Base-by-base conservation (phyloP, 495 filamentous ascomycete genomes). In the Podospora pseudocomata region DNA sequence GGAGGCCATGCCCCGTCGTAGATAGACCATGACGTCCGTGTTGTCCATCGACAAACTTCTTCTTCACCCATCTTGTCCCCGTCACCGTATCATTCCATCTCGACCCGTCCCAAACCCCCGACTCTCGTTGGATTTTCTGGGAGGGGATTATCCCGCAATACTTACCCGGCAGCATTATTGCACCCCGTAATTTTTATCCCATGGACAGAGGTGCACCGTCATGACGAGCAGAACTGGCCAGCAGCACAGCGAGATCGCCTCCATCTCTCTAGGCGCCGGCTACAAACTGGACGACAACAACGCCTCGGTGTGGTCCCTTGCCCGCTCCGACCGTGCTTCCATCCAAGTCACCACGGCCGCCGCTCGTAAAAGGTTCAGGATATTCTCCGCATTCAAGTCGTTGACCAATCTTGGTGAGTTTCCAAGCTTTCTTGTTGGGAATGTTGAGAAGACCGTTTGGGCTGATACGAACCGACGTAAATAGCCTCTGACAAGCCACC, bases 341-440 rank as follows among this genome's bases (percentile, higher is more conserved):
- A 44, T 54, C 13, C 65, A 72, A n/a, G 67, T 75, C 13, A 74
- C 78, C 16, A 83, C 80, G 66, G 54, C 79, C 26, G 76, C 74
- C 65, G 76, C 77, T 30, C 80, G 80, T 23, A 23, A 23, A 23
- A 78, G 81, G 16, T 80, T 78, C 6, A 81, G 75, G 64, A 70
- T 86, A 19, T 63, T 81, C 63, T 79, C 81, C 3, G 80, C 77
- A 26, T 67, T 86, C 54, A 81, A 79, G 34, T 81, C 82, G 19
- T 72, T 85, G 55, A 82, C 79, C 18, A 82, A 80, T 66, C 82
- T 72, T 63, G 72, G 83, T 83, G 71, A 66, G 79, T 65, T 65
- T 59, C 59, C 28, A 58, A 53, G 18, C 15, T 32, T 34, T 11
- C 6, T 54, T 28, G 60, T 27, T 4, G 23, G 23, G 23, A 23